Evolutionary conservation across 164 flowering plant species (phyloP), one percentile per base, ranked within the genome.

Genomic region (Umbellularia californica): DNA sequence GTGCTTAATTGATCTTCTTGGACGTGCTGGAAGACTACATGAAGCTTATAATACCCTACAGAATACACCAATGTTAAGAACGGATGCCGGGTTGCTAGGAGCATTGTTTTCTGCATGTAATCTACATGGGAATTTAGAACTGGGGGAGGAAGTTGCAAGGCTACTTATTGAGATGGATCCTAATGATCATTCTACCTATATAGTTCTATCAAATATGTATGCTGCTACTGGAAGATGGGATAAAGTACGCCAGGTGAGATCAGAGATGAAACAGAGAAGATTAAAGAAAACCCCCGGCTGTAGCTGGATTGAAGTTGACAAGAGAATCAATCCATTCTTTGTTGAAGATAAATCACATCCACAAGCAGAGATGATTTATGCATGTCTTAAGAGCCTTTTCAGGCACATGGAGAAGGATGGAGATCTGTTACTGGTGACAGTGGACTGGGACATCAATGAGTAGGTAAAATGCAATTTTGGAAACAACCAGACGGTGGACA

Each of bases 211-310:
- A 50, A 87, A 87, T 73, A 80, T 91, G 84, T 88, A 88, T 83
- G 91, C 94, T 30, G 77, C 87, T 69, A 78, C 50, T 7, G 84
- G 85, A 65, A 82, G 82, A 74, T 88, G 94, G 94, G 85, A 83
- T 17, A 82, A 84, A 25, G 86, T 84, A 3, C 76, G 91, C 12
- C 81, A 79, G 52, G 77, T 89, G 52, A 85, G 92, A 79, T 41
- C 72, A 74, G 84, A 80, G 76, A 87, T 90, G 87, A 85, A 82
- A 70, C 85, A 84, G 58, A 83, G 83, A 9, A 86, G 87, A 25
- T 78, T 88, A 85, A 89, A 79, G 79, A 90, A 87, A 82, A 87
- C 75, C 72, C 93, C 92, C 6, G 96, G 93, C 2, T 90, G 89
- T 77, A 91, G 94, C 76, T 90, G 92, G 94, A 87, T 90, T 74